Percentiles rank a stretch among this genome's conserved stretches.
phyloP scores from a whole-genome alignment of 2,329 filamentous ascomycete species.

The Exophiala xenobiotica region DNA sequence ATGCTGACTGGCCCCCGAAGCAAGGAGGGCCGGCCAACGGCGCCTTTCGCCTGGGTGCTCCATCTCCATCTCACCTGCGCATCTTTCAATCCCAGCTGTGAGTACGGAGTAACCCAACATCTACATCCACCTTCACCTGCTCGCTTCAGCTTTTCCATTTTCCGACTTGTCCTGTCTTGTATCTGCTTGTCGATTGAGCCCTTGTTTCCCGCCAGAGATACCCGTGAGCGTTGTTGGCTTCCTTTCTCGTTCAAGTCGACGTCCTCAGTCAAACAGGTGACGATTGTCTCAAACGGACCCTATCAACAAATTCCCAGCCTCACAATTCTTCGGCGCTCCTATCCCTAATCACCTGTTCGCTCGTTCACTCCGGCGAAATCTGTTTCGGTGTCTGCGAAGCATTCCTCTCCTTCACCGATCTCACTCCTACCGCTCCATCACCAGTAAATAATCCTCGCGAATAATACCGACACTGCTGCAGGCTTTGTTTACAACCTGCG shows the following conservation, averaged over 20 bases:
- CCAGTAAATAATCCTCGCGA: not conserved
- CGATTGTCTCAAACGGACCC: not conserved
- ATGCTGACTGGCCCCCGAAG: not conserved
- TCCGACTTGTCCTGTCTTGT: constrained; percentile 7
- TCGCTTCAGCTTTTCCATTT: constrained; percentile 13
- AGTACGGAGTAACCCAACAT: not conserved
- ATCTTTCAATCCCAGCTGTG: not conserved
- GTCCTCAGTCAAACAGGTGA: not conserved
- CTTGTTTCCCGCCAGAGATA: constrained; percentile 9
- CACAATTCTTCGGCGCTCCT: constrained; percentile 15
- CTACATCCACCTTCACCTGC: constrained; percentile 6
- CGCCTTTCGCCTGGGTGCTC: too few species aligned
- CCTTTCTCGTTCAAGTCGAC: not conserved
- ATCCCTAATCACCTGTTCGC: not conserved
- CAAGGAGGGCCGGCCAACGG: too few species aligned
- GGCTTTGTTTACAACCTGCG: constrained; percentile 15
- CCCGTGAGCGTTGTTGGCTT: constrained; percentile 2
- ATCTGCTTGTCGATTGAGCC: constrained; percentile 1
- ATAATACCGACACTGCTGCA: not conserved
- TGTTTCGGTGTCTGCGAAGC: not conserved
- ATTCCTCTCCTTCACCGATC: not conserved
- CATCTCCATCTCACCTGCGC: constrained; percentile 11
- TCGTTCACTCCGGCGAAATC: not conserved
- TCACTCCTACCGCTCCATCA: not conserved
- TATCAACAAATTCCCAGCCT: constrained; percentile 21